Evolutionary conservation across 2,329 filamentous ascomycete genomes (phyloP).

Genomic region (Colletotrichum liaoningense): DNA sequence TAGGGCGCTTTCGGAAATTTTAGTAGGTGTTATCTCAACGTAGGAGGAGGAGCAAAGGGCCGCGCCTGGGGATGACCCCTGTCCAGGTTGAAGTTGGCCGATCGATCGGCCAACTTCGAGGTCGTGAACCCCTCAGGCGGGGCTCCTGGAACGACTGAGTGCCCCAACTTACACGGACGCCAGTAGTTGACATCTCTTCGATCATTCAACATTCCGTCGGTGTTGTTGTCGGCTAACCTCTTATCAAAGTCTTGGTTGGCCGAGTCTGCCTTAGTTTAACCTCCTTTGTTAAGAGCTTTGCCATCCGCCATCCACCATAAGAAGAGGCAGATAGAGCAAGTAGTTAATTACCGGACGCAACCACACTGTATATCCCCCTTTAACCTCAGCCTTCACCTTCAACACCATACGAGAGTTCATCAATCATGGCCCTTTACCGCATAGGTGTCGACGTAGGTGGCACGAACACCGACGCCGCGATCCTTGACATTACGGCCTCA

Average conservation of each 20-base stretch:
- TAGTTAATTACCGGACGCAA: no score
- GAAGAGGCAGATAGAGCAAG: no score
- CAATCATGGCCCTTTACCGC: constrained; percentile 52
- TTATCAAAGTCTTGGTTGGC: not conserved
- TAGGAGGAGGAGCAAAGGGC: not conserved
- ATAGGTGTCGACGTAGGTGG: constrained; percentile 57
- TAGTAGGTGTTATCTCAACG: not conserved
- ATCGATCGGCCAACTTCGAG: constrained; percentile 26
- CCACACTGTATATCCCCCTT: not conserved
- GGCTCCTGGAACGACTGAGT: not conserved
- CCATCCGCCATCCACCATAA: no score
- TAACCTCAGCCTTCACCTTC: not conserved
- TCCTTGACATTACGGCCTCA: constrained; percentile 53
- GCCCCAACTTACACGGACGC: not conserved
- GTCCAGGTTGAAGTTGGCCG: not conserved
- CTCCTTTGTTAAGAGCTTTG: not conserved
- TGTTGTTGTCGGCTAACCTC: not conserved
- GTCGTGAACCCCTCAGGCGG: not conserved
- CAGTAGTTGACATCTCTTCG: not conserved
- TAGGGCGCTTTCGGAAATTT: not conserved
- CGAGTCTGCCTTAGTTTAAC: not conserved
- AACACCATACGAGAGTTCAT: not conserved
- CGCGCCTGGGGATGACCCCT: not conserved
- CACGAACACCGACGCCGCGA: constrained; percentile 57
- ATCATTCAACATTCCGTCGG: not conserved